These are phyloP conservation scores for Gossypium stocksii DNA, from an alignment of 345 rosid species.

Conservation along the genomic window DNA sequence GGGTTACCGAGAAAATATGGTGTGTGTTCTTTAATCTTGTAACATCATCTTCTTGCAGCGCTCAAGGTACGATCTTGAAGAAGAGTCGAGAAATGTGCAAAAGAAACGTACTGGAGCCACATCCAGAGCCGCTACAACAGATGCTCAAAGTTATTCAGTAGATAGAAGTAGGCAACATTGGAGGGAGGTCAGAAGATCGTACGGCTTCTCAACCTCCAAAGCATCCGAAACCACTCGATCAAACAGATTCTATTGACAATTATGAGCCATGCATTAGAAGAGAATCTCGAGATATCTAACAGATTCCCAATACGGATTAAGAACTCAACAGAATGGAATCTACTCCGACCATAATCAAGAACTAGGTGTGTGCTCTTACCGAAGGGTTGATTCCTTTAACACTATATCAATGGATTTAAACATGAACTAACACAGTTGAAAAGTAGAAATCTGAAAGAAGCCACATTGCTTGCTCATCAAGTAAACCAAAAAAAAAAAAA, in stretches of 20 bases:
- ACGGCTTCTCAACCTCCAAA: constrained; percentile 31
- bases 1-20: background rate
- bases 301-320: background rate
- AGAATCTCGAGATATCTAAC: constrained; percentile 3
- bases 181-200: constrained; percentile 50
- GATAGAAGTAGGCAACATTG: constrained; percentile 49
- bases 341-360: background rate
- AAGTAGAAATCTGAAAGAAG: constrained; percentile 4
- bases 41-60: constrained; percentile 46
- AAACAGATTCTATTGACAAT: constrained; percentile 39
- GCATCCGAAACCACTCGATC: constrained; percentile 40
- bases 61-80: constrained; percentile 72
- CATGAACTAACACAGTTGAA: background rate
- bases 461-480: background rate
- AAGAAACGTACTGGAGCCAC: constrained; percentile 58
- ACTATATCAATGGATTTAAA: background rate
- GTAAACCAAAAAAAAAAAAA: background rate
- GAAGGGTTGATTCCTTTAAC: background rate
- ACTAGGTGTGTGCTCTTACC: background rate
- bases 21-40: background rate
- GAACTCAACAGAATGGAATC: background rate
- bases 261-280: background rate
- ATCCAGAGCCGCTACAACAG: constrained; percentile 39
- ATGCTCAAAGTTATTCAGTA: constrained; percentile 45
- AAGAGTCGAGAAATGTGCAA: constrained; percentile 58